phyloP scores from a whole-genome alignment of 2,329 filamentous ascomycete species.

The Thermochaetoides dissita region DNA sequence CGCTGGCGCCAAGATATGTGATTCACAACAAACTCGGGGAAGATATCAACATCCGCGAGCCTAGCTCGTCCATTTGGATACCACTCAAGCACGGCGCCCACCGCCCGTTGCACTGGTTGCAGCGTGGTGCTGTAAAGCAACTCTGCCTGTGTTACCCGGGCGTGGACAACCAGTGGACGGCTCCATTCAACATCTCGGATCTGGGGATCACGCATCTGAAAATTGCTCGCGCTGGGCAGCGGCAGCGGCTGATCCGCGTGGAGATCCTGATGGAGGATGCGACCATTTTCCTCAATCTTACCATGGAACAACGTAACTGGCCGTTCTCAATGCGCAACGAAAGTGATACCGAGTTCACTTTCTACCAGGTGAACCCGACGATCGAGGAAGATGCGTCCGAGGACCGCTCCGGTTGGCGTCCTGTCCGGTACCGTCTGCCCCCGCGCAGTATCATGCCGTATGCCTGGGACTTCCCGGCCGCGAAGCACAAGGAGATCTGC shows the following conservation, averaged over 20 bases:
- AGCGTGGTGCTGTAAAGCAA: slow-evolving; percentile 71
- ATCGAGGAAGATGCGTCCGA: slow-evolving; percentile 78
- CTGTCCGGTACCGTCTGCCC: slow-evolving; percentile 81
- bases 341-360: slow-evolving; percentile 90
- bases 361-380: slow-evolving; percentile 89
- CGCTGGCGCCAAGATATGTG: slow-evolving; percentile 81
- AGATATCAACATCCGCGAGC: slow-evolving; percentile 78
- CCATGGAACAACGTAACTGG: slow-evolving; percentile 87
- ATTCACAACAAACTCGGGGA: slow-evolving; percentile 86
- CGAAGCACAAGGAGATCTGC: slow-evolving; percentile 89
- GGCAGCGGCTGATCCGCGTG: slow-evolving; percentile 73
- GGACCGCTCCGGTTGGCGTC: slow-evolving; percentile 78
- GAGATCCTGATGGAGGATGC: slow-evolving; percentile 87
- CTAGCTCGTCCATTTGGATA: slow-evolving; percentile 76
- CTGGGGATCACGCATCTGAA: slow-evolving; percentile 88
- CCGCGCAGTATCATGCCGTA: slow-evolving; percentile 98
- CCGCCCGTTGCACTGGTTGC: slow-evolving; percentile 78
- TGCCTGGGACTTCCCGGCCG: slow-evolving; percentile 96
- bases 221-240: slow-evolving; percentile 75
- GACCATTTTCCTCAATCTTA: slow-evolving; percentile 85
- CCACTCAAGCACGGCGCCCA: slow-evolving; percentile 65
- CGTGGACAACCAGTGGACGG: slow-evolving; percentile 93
- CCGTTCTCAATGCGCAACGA: slow-evolving; percentile 98
- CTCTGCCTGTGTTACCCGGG: slow-evolving; percentile 86
- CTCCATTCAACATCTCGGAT: slow-evolving; percentile 93